These are phyloP conservation scores for Vitis labrusca DNA, from an alignment of 164 flowering plant species.

Conservation along the genomic window DNA sequence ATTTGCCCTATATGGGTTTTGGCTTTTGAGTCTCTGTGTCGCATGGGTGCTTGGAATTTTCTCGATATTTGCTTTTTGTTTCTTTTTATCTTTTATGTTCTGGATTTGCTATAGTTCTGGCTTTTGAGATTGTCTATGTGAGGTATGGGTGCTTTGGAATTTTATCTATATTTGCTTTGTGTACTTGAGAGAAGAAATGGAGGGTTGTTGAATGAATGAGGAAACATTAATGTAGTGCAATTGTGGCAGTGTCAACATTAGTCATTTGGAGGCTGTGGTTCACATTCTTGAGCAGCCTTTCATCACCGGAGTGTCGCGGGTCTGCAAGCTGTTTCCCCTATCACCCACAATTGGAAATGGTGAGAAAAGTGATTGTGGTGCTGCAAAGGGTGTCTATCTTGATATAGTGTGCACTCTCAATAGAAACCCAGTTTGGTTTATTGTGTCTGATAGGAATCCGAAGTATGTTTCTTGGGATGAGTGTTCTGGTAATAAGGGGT, in stretches of 20 bases:
- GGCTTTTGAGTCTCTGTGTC: too few relatives aligned
- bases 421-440: slow-evolving; percentile 72
- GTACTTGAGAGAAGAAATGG: not conserved
- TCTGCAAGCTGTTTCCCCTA: slow-evolving; percentile 69
- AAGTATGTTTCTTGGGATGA: slow-evolving; percentile 60
- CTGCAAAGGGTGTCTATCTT: slow-evolving; percentile 47
- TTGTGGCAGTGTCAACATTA: slow-evolving; percentile 63
- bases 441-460: slow-evolving; percentile 88
- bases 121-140: too few relatives aligned
- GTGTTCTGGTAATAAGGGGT: slow-evolving; percentile 44
- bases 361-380: slow-evolving; percentile 9
- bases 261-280: slow-evolving; percentile 76
- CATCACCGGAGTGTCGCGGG: slow-evolving; percentile 72
- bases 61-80: not conserved
- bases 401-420: slow-evolving; percentile 73
- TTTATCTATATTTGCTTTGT: not conserved
- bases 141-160: not conserved
- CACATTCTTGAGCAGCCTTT: slow-evolving; percentile 67
- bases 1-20: too few relatives aligned
- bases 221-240: not conserved
- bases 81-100: too few relatives aligned
- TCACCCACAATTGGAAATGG: slow-evolving; percentile 12
- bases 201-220: not conserved
- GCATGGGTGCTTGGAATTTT: not conserved
- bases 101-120: too few relatives aligned